Evolutionary conservation across 768 basidiomycete species (phyloP), one percentile per base, ranked within the genome.

Genomic region (Lactarius hatsudake): DNA sequence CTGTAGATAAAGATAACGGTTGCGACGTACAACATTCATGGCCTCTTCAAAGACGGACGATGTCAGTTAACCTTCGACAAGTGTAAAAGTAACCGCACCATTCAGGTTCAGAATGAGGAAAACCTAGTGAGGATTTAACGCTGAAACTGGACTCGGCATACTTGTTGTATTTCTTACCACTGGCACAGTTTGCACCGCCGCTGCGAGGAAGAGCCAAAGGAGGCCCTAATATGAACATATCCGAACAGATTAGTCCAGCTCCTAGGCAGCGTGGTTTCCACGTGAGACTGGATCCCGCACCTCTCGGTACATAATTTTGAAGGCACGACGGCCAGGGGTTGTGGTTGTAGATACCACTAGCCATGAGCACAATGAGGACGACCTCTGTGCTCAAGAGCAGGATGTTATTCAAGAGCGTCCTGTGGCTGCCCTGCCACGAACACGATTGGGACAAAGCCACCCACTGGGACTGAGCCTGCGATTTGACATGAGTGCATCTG

Each of bases 21-120:
- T 18, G 45, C 20, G 26, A 70, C 69, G 48, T 64, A 70, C 69
- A 34, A 36, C 7, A 42, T 70, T 68, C 67, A 70, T 54, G 1
- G 54, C 6, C 13, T 64, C 69, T 70, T 48, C 51, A 26, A 53
- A 28, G 40, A 10, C 40, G 58, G 10, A 26, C 30, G 34, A 38
- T 4, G 48, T 69, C 65, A 68, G 62, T 23, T n/a, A 48, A 23
- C 2, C 23, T n/a, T 12, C 3, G 28, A 56, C 18, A 5, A 17
- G n/a, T 18, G 34, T 34, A 26, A 26, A 7, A 30, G 34, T 36
- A 3, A 18, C 9, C 45, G 34, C 26, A 70, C 69, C 55, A 36
- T 70, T 70, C 6, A 69, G 18, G 20, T 70, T 48, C 28, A 70
- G 1, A 26, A 51, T 42, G 30, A 70, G 62, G 63, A 70, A 70